Percentiles rank a stretch among this genome's conserved stretches.
These are phyloP conservation scores for Penicillium desertorum DNA, from an alignment of 495 filamentous ascomycete genomes.

Conservation along the genomic window DNA sequence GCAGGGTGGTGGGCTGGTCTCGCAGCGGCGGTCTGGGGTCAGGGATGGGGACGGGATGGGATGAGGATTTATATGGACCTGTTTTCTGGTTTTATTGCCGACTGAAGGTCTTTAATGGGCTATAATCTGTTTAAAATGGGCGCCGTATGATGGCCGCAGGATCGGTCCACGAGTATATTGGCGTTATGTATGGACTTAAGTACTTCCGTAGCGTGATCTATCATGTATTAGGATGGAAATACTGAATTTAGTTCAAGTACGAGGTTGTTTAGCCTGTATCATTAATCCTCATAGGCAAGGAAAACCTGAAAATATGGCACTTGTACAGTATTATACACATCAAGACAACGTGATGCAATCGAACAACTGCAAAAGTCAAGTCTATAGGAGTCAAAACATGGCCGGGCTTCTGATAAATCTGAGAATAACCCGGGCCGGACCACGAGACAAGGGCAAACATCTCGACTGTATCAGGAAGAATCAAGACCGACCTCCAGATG, in stretches of 20 bases:
- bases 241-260: neutral
- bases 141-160: neutral
- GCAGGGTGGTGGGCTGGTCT: neutral
- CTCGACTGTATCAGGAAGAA: neutral
- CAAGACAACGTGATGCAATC: neutral
- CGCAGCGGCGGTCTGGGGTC: neutral
- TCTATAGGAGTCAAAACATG: neutral
- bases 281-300: neutral
- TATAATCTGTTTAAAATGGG: neutral
- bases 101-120: neutral
- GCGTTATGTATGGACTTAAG: neutral
- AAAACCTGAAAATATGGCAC: neutral
- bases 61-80: neutral
- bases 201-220: neutral
- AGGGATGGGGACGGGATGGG: neutral
- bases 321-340: constrained; percentile 6
- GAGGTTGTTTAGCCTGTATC: neutral
- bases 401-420: neutral
- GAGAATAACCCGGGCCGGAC: neutral
- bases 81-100: neutral
- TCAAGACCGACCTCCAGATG: constrained; percentile 36
- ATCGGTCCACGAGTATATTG: neutral
- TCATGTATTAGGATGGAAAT: neutral
- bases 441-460: neutral
- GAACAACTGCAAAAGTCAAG: neutral